phyloP scores from a whole-genome alignment of 1,139 yeast species.

The Blastobotrys aristatus region DNA sequence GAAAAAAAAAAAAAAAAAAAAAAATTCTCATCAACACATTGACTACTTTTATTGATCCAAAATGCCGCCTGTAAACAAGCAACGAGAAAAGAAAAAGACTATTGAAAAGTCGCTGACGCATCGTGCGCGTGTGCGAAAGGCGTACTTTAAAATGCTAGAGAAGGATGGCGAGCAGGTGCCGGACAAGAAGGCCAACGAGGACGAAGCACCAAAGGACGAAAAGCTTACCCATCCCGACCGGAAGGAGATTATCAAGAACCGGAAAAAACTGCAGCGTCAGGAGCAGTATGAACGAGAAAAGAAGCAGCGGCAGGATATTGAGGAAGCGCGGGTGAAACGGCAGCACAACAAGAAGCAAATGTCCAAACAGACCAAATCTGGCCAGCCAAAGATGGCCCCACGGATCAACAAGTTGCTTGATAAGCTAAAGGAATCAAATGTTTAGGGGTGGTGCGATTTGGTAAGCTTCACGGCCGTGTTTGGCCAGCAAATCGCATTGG shows the following conservation, averaged over 20 bases:
- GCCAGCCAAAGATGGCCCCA: conserved; percentile 92
- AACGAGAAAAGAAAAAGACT: background rate
- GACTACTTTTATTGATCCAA: background rate
- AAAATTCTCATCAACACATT: background rate
- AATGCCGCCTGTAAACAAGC: background rate
- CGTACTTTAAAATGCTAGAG: conserved; percentile 74
- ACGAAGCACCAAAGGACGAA: conserved; percentile 34
- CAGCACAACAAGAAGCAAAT: conserved; percentile 45
- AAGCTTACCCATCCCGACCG: conserved; percentile 25
- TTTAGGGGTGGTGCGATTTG: background rate
- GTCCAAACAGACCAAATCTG: conserved; percentile 59
- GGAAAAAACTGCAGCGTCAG: conserved; percentile 20
- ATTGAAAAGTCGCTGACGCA: conserved; percentile 74
- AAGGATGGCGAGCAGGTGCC: conserved; percentile 41
- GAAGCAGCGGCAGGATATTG: conserved; percentile 22
- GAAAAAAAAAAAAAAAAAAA: background rate
- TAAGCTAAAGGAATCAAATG: conserved; percentile 39
- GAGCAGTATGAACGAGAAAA: conserved; percentile 24
- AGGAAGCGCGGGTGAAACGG: conserved; percentile 34
- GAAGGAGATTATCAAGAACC: conserved; percentile 27
- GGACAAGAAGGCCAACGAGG: conserved; percentile 29
- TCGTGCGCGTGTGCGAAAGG: conserved; percentile 76
- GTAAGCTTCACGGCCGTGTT: background rate
- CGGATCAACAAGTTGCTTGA: conserved; percentile 74
- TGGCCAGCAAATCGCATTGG: background rate